phyloP scores from a whole-genome alignment of 2,329 filamentous ascomycete species.

The Xylariaceae sp. region DNA sequence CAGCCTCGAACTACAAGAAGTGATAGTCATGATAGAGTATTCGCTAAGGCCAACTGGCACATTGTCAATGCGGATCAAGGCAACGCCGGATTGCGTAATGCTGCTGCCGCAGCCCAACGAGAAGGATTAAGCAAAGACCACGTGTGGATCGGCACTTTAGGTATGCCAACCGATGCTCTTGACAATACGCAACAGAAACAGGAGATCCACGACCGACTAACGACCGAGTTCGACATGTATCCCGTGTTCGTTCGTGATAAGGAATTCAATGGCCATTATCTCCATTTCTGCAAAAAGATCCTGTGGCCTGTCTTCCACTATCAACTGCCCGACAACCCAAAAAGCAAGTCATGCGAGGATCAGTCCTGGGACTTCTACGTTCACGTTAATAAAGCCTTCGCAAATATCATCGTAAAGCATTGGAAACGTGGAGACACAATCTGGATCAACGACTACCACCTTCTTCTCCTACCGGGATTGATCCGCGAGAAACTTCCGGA shows the following conservation, averaged over 20 bases:
- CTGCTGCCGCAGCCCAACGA: constrained; percentile 71
- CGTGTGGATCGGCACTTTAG: constrained; percentile 87
- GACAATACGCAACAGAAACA: constrained; percentile 69
- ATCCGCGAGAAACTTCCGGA: constrained; percentile 85
- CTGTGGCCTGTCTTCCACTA: constrained; percentile 98
- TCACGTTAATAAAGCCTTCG: constrained; percentile 88
- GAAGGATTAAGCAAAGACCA: constrained; percentile 68
- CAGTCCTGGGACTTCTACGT: constrained; percentile 96
- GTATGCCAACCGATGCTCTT: constrained; percentile 88
- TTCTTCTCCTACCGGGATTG: constrained; percentile 85
- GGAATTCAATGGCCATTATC: constrained; percentile 91
- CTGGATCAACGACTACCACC: constrained; percentile 95
- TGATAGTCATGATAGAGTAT: constrained; percentile 64
- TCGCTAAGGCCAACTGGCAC: constrained; percentile 75
- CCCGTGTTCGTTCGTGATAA: constrained; percentile 84
- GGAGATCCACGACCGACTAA: constrained; percentile 77
- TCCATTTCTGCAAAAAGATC: constrained; percentile 96
- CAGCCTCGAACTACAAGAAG: constrained; percentile 54
- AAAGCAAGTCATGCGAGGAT: constrained; percentile 96
- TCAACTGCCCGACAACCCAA: constrained; percentile 94
- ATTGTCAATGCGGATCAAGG: constrained; percentile 84
- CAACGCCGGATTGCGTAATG: constrained; percentile 88
- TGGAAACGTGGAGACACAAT: constrained; percentile 92
- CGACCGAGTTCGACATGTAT: constrained; percentile 76
- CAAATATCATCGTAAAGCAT: constrained; percentile 81